phyloP scores from a whole-genome alignment of 2,329 filamentous ascomycete species.

The Trichoderma semiorbis region DNA sequence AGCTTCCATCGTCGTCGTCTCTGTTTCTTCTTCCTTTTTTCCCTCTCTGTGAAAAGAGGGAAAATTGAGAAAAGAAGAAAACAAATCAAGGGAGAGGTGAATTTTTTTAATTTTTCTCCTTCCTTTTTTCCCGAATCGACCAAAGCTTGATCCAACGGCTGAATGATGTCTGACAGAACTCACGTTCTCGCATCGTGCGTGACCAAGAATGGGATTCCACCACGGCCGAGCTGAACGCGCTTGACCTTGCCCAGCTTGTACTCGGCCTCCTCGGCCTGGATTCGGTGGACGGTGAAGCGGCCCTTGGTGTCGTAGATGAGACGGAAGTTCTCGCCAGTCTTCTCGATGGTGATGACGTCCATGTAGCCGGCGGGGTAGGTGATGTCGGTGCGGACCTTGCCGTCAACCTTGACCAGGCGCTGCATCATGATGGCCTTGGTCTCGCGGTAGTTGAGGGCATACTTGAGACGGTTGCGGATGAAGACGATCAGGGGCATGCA shows the following conservation, averaged over 20 bases:
- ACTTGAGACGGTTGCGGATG: conserved; percentile 96
- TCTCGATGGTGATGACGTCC: conserved; percentile 99
- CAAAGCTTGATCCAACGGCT: conserved; percentile 99
- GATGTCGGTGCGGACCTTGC: conserved; percentile 97
- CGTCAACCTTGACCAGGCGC: conserved; percentile 99
- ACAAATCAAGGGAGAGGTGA: conserved; percentile 19
- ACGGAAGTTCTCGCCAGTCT: conserved; percentile 99
- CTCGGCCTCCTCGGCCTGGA: conserved; percentile 96
- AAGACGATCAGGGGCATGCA: conserved; percentile 99
- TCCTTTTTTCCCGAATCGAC: conserved; percentile 48
- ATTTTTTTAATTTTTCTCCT: conserved; percentile 18
- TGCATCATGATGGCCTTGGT: conserved; percentile 98
- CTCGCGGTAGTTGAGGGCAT: conserved; percentile 98
- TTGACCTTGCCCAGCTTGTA: conserved; percentile 99
- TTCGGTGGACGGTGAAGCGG: conserved; percentile 99
- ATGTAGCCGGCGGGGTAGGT: conserved; percentile 99
- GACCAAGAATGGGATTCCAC: conserved; percentile 99
- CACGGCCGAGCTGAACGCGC: conserved; percentile 97
- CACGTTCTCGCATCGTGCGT: conserved; percentile 99
- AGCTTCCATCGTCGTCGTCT: conserved; percentile 31
- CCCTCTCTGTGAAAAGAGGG: not conserved
- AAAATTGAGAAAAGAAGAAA: not conserved
- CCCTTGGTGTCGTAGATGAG: conserved; percentile 99
- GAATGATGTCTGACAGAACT: conserved; percentile 98
- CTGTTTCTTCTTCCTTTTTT: not conserved